Base-by-base conservation (phyloP, 345 rosid species). In the Euphorbia tirucalli region DNA sequence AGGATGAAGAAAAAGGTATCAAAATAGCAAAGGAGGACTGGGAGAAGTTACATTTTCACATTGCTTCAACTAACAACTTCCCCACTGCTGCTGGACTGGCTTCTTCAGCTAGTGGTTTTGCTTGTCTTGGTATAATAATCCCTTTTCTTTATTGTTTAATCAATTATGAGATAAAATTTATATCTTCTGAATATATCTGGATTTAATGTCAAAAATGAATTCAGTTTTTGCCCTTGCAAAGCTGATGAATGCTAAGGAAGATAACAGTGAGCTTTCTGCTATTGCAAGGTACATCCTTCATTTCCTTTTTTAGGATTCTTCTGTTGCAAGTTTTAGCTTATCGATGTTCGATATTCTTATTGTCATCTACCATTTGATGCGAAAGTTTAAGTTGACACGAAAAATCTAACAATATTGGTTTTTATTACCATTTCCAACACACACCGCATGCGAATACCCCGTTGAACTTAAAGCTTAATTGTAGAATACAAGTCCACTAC, bases 31-130 rank as follows among this genome's bases (percentile, higher is more conserved):
- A 90, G 86, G 82, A 86, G 71, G 98, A 92, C 61, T 95, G 97
- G 99, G 90, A 89, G 75, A 89, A 85, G 55, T 25, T 95, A 83
- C 84, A 90, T 71, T 61, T 95, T 0, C 98, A 90, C 71, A 86
- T 93, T 82, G 96, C 99, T 71, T 95, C 99, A 16, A 89, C 77
- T 72, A 95, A 95, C 78, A 93, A 88, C 74, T 95, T 95, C 69
- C 99, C 99, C 44, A 90, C 98, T 37, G 99, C 97, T 66, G 99
- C 98, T 81, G 99, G 99, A 24, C 82, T 95, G 84, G 99, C 99
- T 79, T 95, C 99, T 79, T 95, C 99, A 35, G 99, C 99, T 0
- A 96, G 98, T 75, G 99, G 99, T 39, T 85, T 95, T 77, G 98
- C 99, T 67, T 95, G 98, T 83, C 89, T 95, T 62, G 99, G 99